These are phyloP conservation scores for Tricholoma flavovirens DNA, from an alignment of 768 basidiomycete genomes.

Conservation along the genomic window DNA sequence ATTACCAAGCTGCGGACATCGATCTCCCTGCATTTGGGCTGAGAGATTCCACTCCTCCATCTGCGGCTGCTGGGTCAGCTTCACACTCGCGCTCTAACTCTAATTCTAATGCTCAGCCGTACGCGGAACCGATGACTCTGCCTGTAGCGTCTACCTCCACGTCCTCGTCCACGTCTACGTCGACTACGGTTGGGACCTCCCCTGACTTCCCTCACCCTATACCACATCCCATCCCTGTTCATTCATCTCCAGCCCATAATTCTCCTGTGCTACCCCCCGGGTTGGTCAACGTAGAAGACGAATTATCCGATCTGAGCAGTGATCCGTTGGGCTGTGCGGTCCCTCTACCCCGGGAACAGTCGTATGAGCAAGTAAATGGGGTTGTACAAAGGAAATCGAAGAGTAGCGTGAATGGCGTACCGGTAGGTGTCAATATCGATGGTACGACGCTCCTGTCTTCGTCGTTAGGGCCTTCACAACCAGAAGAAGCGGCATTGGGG, in stretches of 20 bases:
- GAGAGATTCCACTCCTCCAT: conserved; percentile 17
- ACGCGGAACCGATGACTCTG: not conserved
- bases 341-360: not conserved
- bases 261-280: not conserved
- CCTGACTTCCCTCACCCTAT: not conserved
- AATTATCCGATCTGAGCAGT: not conserved
- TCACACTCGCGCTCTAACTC: not conserved
- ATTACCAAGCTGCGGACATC: conserved; percentile 92
- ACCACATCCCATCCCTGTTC: not conserved
- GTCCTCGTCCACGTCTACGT: not conserved
- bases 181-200: not conserved
- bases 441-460: too few species aligned
- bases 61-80: not conserved
- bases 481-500: not conserved
- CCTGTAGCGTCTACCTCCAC: not conserved
- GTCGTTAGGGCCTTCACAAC: too few species aligned
- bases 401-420: not conserved
- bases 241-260: not conserved
- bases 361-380: not conserved
- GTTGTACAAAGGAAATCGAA: not conserved
- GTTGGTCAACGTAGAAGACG: not conserved
- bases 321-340: not conserved
- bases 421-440: not conserved
- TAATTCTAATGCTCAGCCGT: not conserved
- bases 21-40: conserved; percentile 70